These are phyloP conservation scores for Backusella tuberculispora DNA, from an alignment of 192 early-diverging fungal genomes.

Conservation along the genomic window DNA sequence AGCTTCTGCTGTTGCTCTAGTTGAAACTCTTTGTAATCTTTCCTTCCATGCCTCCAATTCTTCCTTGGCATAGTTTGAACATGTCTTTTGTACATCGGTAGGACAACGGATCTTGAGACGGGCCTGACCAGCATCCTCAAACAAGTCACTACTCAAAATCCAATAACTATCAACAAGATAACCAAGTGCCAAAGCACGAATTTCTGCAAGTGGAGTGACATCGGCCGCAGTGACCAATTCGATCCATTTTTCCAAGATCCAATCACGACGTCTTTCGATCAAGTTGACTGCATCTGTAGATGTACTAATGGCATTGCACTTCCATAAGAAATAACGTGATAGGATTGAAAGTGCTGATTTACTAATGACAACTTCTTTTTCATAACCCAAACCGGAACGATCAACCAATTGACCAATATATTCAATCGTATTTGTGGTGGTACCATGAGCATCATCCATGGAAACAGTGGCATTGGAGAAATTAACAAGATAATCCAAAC, in stretches of 20 bases:
- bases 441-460: conserved; percentile 30
- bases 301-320: not conserved
- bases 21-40: not conserved
- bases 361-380: conserved; percentile 17
- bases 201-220: not conserved
- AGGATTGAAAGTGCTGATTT: conserved; percentile 37
- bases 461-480: conserved; percentile 28
- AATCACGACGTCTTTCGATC: conserved; percentile 23
- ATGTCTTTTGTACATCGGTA: conserved; percentile 35
- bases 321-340: conserved; percentile 46
- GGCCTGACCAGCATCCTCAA: conserved; percentile 27
- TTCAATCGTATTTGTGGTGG: conserved; percentile 3
- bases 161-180: conserved; percentile 52
- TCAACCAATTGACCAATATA: conserved; percentile 21
- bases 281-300: not conserved
- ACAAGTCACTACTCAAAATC: conserved; percentile 55
- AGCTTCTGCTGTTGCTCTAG: not conserved
- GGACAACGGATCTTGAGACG: conserved; percentile 35
- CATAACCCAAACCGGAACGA: conserved; percentile 14
- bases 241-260: conserved; percentile 13
- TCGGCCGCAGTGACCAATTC: conserved; percentile 20
- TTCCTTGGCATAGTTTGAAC: conserved; percentile 40
- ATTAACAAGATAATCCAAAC: conserved; percentile 33
- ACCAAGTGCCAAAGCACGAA: conserved; percentile 35
- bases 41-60: not conserved